Conservation (phyloP, 768 basidiomycete genomes). For the Artomyces pyxidatus region DNA sequence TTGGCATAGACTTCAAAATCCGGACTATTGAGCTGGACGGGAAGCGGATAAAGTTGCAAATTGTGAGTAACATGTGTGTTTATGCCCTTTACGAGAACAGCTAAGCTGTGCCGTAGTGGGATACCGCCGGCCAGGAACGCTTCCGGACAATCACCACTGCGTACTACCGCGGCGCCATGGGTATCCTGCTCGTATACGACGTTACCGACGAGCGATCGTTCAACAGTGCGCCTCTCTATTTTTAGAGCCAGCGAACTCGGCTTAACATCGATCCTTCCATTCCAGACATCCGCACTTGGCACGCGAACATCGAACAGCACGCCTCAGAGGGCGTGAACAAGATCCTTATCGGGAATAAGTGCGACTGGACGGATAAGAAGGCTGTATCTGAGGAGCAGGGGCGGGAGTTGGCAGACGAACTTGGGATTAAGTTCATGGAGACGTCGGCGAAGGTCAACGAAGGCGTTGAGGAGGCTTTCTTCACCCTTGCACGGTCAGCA, state of each 20-base stretch:
- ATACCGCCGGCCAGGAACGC: slow-evolving; percentile 97
- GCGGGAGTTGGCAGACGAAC: slow-evolving; percentile 82
- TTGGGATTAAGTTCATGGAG: slow-evolving; percentile 96
- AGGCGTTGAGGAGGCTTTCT: slow-evolving; percentile 98
- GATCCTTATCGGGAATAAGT: slow-evolving; percentile 98
- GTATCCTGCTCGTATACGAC: slow-evolving; percentile 97
- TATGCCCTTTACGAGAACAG: background rate
- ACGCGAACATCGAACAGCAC: slow-evolving; percentile 95
- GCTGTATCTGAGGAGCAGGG: slow-evolving; percentile 90
- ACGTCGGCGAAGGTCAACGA: slow-evolving; percentile 97
- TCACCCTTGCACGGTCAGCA: slow-evolving; percentile 85
- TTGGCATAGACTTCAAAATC: slow-evolving; percentile 99
- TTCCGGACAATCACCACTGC: slow-evolving; percentile 98
- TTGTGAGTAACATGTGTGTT: slow-evolving; percentile 47
- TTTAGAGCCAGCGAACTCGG: background rate
- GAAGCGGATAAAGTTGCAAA: slow-evolving; percentile 97
- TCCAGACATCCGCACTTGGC: slow-evolving; percentile 96
- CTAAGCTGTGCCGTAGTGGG: slow-evolving; percentile 58
- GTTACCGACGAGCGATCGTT: slow-evolving; percentile 93
- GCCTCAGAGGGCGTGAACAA: slow-evolving; percentile 99
- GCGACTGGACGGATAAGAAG: slow-evolving; percentile 95
- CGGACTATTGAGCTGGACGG: slow-evolving; percentile 97
- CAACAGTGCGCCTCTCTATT: slow-evolving; percentile 60
- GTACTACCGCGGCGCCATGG: slow-evolving; percentile 99
- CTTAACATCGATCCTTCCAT: background rate